Evolutionary conservation across 177 flowering plant species (phyloP).

Genomic region (Telopea speciosissima): DNA sequence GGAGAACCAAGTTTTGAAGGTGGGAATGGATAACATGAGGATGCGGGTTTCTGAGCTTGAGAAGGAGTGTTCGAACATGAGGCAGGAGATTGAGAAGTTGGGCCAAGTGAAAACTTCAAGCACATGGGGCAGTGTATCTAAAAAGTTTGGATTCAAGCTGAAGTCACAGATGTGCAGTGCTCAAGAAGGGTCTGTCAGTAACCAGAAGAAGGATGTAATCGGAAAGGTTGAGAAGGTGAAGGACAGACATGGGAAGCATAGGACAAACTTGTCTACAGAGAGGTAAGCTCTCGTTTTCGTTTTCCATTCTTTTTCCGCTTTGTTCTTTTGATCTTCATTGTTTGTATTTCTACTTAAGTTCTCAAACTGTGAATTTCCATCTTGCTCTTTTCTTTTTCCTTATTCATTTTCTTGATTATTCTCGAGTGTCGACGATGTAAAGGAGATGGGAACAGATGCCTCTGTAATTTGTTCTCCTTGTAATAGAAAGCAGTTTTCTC

Average conservation of each 20-base stretch:
- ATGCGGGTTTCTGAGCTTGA: constrained; percentile 80
- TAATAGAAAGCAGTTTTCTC: no score
- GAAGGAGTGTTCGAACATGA: constrained; percentile 78
- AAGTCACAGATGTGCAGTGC: constrained; percentile 94
- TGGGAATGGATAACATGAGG: constrained; percentile 87
- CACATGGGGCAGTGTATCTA: constrained; percentile 57
- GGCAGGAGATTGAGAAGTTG: constrained; percentile 74
- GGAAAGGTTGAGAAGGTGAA: constrained; percentile 44
- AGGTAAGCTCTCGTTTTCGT: constrained; percentile 8
- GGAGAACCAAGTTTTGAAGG: constrained; percentile 83
- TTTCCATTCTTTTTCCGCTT: background rate
- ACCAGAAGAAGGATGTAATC: constrained; percentile 28
- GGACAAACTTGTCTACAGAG: constrained; percentile 27
- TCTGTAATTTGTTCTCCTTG: background rate
- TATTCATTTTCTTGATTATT: background rate
- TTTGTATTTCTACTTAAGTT: background rate
- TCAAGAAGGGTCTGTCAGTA: constrained; percentile 67
- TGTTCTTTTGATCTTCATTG: background rate
- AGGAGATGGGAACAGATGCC: background rate
- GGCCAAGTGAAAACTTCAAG: constrained; percentile 37
- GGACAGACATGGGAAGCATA: constrained; percentile 38
- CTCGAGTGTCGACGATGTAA: constrained; percentile 1
- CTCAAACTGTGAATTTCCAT: background rate
- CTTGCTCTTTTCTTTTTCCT: background rate
- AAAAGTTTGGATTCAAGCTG: constrained; percentile 63